Conservation (phyloP, 129 eudicot genomes). For the Chrysanthemum seticuspe region DNA sequence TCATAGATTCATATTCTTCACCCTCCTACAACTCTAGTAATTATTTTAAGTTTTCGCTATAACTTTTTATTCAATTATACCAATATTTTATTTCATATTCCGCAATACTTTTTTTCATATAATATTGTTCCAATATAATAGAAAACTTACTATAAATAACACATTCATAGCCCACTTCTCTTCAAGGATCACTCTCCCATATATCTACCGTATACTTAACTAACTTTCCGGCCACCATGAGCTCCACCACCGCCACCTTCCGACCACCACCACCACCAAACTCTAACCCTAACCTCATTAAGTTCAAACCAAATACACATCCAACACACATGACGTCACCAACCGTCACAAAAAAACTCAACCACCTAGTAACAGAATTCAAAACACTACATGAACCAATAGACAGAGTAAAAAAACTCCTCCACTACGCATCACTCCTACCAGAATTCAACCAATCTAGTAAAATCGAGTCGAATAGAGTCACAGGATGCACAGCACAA, state of each 20-base stretch:
- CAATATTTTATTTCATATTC: background rate
- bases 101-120: background rate
- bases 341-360: conserved; percentile 43
- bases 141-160: conserved; percentile 4
- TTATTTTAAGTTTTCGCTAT: background rate
- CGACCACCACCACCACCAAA: conserved; percentile 13
- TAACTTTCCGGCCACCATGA: conserved; percentile 31
- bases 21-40: background rate
- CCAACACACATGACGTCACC: background rate
- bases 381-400: conserved; percentile 59
- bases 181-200: conserved; percentile 30
- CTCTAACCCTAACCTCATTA: too few relatives aligned
- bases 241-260: conserved; percentile 26
- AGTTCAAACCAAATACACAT: conserved; percentile 21
- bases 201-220: background rate
- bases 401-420: conserved; percentile 68
- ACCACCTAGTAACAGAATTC: conserved; percentile 54
- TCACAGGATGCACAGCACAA: conserved; percentile 75
- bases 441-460: conserved; percentile 52
- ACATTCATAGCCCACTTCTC: conserved; percentile 6
- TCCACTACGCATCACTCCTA: conserved; percentile 58
- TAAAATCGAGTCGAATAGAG: conserved; percentile 51
- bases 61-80: background rate
- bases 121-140: background rate
- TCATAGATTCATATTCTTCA: conserved; percentile 20